Evolutionary conservation across 306 rosid species (phyloP).

Genomic region (Cucurbita moschata): DNA sequence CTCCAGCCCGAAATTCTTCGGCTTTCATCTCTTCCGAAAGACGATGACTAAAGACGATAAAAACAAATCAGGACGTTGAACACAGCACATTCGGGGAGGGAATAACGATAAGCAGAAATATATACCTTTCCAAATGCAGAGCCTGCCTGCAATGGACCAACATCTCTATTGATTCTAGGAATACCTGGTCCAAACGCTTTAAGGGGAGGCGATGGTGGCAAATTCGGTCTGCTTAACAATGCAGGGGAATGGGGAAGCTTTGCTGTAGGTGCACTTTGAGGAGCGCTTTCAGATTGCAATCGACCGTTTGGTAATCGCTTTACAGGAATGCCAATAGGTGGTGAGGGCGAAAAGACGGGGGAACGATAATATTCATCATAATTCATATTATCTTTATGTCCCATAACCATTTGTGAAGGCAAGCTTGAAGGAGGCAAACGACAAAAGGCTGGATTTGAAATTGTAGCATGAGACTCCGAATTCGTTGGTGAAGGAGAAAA

Average conservation of each 20-base stretch:
- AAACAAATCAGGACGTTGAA: conserved; percentile 9
- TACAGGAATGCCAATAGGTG: conserved; percentile 41
- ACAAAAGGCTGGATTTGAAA: conserved; percentile 26
- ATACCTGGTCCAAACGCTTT: conserved; percentile 1
- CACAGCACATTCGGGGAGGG: neutral
- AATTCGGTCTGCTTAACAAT: conserved; percentile 24
- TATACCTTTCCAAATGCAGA: conserved; percentile 65
- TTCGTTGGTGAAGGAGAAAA: conserved; percentile 56
- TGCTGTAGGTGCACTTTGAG: conserved; percentile 33
- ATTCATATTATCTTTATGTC: conserved; percentile 32
- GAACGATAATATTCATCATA: conserved; percentile 54
- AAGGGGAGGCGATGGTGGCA: conserved; percentile 45
- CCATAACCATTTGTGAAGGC: conserved; percentile 46
- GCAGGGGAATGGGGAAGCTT: conserved; percentile 30
- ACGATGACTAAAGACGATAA: conserved; percentile 31
- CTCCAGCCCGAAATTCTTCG: conserved; percentile 37
- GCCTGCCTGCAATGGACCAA: conserved; percentile 25
- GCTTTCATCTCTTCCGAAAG: conserved; percentile 43
- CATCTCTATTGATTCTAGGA: conserved; percentile 11
- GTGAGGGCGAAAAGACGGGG: conserved; percentile 24
- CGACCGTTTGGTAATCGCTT: conserved; percentile 31
- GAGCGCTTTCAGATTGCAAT: conserved; percentile 73
- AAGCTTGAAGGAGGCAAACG: conserved; percentile 40
- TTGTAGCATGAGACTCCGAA: conserved; percentile 40
- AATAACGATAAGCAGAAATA: neutral